Conservation (phyloP, 768 basidiomycete genomes). For the Tylopilus plumbeoviolaceoides region DNA sequence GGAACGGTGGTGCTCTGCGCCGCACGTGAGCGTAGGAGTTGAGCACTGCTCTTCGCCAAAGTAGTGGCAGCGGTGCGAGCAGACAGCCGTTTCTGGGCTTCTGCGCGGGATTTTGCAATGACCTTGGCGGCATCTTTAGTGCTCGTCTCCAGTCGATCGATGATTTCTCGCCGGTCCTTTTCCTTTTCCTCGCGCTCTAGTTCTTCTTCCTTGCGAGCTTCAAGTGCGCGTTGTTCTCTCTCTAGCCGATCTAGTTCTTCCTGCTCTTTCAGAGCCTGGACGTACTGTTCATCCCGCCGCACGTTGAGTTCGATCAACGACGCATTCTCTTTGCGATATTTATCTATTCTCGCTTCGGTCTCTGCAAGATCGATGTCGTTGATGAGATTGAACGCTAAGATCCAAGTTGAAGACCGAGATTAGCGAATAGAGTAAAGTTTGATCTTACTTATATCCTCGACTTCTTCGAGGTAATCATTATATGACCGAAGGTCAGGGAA, state of each 20-base stretch:
- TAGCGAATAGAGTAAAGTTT: background rate
- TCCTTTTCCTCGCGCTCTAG: slow-evolving; percentile 75
- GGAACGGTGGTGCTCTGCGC: slow-evolving; percentile 64
- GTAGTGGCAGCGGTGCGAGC: slow-evolving; percentile 47
- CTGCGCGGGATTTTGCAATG: slow-evolving; percentile 63
- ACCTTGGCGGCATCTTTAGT: slow-evolving; percentile 66
- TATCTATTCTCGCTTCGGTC: slow-evolving; percentile 80
- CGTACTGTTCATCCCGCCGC: slow-evolving; percentile 76
- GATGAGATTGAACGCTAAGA: slow-evolving; percentile 88
- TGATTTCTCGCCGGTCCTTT: slow-evolving; percentile 66
- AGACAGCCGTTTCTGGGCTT: slow-evolving; percentile 56
- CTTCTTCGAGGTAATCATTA: slow-evolving; percentile 95
- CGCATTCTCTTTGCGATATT: slow-evolving; percentile 78
- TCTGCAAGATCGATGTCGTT: slow-evolving; percentile 76
- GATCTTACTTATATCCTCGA: slow-evolving; percentile 80
- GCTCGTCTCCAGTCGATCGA: slow-evolving; percentile 77
- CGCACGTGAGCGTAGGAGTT: slow-evolving; percentile 57
- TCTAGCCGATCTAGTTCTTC: slow-evolving; percentile 77
- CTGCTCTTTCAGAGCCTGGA: slow-evolving; percentile 65
- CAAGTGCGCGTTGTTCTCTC: slow-evolving; percentile 63
- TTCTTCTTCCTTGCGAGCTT: slow-evolving; percentile 65
- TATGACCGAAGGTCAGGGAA: slow-evolving; percentile 76
- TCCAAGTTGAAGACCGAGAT: background rate
- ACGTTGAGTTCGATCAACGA: slow-evolving; percentile 79
- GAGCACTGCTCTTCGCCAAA: slow-evolving; percentile 42